Evolutionary conservation across 306 rosid species (phyloP), one percentile per base, ranked within the genome.

Genomic region (Cicer pinnatifidum): DNA sequence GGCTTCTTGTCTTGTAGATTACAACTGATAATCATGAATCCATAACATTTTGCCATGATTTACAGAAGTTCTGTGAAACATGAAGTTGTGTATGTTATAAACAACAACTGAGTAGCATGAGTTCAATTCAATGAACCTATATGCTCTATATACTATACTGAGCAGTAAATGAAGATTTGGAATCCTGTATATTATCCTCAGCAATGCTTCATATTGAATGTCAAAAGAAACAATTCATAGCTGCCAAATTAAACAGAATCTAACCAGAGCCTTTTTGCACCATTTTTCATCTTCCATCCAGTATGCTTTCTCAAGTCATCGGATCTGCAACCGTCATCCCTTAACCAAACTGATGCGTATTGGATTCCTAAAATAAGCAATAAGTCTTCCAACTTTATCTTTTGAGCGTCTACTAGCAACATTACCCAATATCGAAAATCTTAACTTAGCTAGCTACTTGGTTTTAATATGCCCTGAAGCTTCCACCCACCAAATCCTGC

Each of bases 401-500:
- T 71, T 60, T 69, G 74, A 39, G 51, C 50, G 6, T 63, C 39
- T 66, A 67, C 68, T 66, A 43, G 17, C 16, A 46, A 54, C 71
- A 69, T 62, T 28, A 43, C 33, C 57, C 39, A 13, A 13, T 23
- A 37, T 3, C 2, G 59, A 75, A 81, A 61, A 56, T 65, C 33
- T 19, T 66, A 73, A 68, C 68, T 48, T 48, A 64, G 62, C 83
- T 81, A 77, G 71, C 84, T 83, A 74, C 86, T 84, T 61, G 98
- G 98, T 86, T 88, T 85, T 73, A 94, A 85, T 59, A 94, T 84
- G 85, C 97, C 97, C 43, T 86, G 98, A 82, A 94, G 91, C 82
- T 88, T 94, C 98, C 98, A 94, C 43, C 98, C 97, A 62, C 98
- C 98, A 70, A 84, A 86, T 81, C 97, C 97, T 41, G 98, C 97